Conservation (phyloP, 371 early-diverging fungal species). For the Ordospora colligata region DNA sequence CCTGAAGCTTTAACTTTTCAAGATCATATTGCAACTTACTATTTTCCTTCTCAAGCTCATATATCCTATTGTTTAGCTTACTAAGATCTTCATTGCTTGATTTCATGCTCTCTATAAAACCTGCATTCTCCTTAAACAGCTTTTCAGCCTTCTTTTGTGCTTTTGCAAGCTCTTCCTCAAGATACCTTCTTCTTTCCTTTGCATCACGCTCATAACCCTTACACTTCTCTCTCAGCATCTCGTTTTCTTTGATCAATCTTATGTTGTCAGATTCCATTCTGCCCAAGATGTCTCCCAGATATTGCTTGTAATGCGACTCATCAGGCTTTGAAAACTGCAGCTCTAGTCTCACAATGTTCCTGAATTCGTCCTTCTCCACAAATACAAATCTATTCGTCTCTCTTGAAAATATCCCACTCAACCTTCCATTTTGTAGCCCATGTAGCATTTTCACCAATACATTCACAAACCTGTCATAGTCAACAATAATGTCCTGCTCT, state of each 20-base stretch:
- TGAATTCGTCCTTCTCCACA: constrained; percentile 60
- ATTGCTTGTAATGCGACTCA: constrained; percentile 55
- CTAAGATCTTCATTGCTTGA: constrained; percentile 9
- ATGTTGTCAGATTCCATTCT: constrained; percentile 55
- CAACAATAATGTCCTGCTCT: constrained; percentile 61
- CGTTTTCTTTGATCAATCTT: constrained; percentile 56
- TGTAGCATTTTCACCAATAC: constrained; percentile 55
- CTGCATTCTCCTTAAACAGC: constrained; percentile 19
- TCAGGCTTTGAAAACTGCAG: constrained; percentile 54
- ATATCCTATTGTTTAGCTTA: constrained; percentile 18
- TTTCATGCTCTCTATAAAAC: constrained; percentile 8
- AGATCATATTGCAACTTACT: constrained; percentile 37
- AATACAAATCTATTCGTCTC: constrained; percentile 47
- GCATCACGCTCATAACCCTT: constrained; percentile 17
- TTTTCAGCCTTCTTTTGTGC: constrained; percentile 29
- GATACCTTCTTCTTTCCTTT: constrained; percentile 26
- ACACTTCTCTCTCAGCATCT: constrained; percentile 46
- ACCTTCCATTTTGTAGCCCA: constrained; percentile 33
- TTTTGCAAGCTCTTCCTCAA: constrained; percentile 26
- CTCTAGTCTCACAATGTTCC: constrained; percentile 60
- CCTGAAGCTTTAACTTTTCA: constrained; percentile 37
- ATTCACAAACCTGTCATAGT: constrained; percentile 54
- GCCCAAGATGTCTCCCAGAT: constrained; percentile 54
- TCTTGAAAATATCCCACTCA: constrained; percentile 41
- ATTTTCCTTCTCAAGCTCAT: constrained; percentile 43